A percentile compares a stretch with the other conserved stretches of the same genome.
Evolutionary conservation across 345 rosid genomes (phyloP).

Genomic region (Citrus sp.): DNA sequence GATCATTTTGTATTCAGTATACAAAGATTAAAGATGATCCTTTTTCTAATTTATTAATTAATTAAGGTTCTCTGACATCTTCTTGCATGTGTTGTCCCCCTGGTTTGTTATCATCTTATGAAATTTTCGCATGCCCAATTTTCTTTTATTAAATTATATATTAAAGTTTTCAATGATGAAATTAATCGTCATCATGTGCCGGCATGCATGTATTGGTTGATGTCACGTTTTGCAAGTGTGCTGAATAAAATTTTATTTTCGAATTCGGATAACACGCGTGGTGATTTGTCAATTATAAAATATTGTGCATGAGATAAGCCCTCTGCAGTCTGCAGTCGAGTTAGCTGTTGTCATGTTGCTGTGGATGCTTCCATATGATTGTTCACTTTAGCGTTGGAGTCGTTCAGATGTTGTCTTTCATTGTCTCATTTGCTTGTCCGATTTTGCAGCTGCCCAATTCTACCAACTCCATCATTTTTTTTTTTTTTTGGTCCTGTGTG

Average conservation of each 20-base stretch:
- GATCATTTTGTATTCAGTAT: background rate
- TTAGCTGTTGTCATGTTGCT: constrained; percentile 10
- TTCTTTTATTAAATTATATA: background rate
- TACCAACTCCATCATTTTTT: background rate
- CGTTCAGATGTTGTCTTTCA: constrained; percentile 11
- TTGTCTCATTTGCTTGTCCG: constrained; percentile 1
- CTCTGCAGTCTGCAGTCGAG: background rate
- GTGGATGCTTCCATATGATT: constrained; percentile 27
- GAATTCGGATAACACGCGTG: no score
- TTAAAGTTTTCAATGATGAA: constrained; percentile 1
- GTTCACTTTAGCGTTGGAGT: constrained; percentile 5
- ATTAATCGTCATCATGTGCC: constrained; percentile 8
- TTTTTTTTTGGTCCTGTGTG: background rate
- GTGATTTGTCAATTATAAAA: background rate
- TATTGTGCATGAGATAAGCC: background rate
- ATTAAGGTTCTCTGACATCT: constrained; percentile 11
- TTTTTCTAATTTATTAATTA: background rate
- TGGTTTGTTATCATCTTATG: constrained; percentile 3
- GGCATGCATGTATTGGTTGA: constrained; percentile 6
- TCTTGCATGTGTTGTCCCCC: constrained; percentile 32
- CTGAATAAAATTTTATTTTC: no score
- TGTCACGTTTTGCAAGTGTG: background rate
- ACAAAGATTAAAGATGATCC: background rate
- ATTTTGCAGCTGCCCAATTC: background rate
- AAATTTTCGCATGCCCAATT: background rate